Conservation (phyloP, 495 filamentous ascomycete species). For the Filosporella fistucella region DNA sequence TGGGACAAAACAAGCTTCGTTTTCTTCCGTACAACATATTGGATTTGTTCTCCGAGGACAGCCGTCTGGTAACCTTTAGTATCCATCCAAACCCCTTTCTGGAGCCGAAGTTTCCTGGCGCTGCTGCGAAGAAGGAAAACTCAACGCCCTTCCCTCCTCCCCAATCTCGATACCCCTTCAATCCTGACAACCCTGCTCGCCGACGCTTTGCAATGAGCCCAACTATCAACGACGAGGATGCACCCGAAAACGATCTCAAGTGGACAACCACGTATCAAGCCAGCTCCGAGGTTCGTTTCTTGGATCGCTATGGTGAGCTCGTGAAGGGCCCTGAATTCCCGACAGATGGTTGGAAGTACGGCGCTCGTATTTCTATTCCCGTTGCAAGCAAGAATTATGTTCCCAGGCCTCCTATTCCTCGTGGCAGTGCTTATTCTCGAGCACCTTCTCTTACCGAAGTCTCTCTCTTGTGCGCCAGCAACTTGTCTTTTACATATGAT, state of each 20-base stretch:
- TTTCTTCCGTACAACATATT: conserved; percentile 71
- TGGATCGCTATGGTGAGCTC: conserved; percentile 17
- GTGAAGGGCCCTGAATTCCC: conserved; percentile 24
- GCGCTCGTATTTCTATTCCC: not conserved
- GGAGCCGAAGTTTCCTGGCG: conserved; percentile 23
- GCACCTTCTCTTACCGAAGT: conserved; percentile 27
- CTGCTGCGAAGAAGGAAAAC: not conserved
- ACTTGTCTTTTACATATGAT: no score
- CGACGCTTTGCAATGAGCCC: not conserved
- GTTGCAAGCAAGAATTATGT: conserved; percentile 2
- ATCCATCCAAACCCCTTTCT: conserved; percentile 46
- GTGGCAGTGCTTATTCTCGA: conserved; percentile 7
- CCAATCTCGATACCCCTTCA: conserved; percentile 1
- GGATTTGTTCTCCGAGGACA: conserved; percentile 42
- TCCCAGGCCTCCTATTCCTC: conserved; percentile 7
- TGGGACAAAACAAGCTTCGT: conserved; percentile 64
- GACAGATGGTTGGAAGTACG: no score
- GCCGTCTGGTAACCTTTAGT: conserved; percentile 30
- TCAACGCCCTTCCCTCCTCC: not conserved
- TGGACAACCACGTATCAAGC: conserved; percentile 21
- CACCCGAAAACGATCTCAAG: no score
- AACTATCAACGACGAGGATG: no score
- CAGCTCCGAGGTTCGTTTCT: conserved; percentile 20
- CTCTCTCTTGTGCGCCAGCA: conserved; percentile 15
- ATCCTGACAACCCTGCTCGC: not conserved